These are phyloP conservation scores for Phylloporus rhodoxanthus DNA, from an alignment of 768 basidiomycete genomes.

Conservation along the genomic window DNA sequence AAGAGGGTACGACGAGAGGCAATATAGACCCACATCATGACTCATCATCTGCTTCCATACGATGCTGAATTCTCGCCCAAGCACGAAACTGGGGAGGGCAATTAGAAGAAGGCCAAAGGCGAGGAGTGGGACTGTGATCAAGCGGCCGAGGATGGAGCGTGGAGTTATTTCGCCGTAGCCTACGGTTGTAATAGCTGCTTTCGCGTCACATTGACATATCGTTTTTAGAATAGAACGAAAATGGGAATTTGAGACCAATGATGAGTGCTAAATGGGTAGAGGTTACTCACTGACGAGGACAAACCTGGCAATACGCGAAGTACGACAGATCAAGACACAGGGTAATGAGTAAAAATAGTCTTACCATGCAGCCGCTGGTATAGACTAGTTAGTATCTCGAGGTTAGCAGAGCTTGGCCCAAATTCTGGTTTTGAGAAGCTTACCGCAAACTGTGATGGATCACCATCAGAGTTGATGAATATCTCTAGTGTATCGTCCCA, in stretches of 20 bases:
- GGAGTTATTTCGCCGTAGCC: slow-evolving; percentile 93
- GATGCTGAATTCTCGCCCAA: slow-evolving; percentile 84
- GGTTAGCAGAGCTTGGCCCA: background rate
- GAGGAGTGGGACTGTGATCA: slow-evolving; percentile 81
- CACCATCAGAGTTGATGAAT: slow-evolving; percentile 82
- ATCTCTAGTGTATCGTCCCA: slow-evolving; percentile 79
- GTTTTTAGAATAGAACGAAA: background rate
- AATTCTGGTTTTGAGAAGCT: slow-evolving; percentile 13
- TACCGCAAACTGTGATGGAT: slow-evolving; percentile 73
- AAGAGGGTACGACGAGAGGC: background rate
- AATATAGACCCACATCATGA: slow-evolving; percentile 33
- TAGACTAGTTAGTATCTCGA: slow-evolving; percentile 38
- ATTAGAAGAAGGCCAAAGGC: slow-evolving; percentile 85
- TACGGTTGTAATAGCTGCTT: slow-evolving; percentile 75
- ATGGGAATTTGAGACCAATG: background rate
- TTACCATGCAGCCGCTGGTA: slow-evolving; percentile 75
- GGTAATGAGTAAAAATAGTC: slow-evolving; percentile 10
- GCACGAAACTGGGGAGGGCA: slow-evolving; percentile 86
- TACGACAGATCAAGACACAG: background rate
- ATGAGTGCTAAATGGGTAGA: background rate
- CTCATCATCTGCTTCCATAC: slow-evolving; percentile 82
- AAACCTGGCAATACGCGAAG: slow-evolving; percentile 38
- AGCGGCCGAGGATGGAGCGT: slow-evolving; percentile 77
- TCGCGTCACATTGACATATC: background rate
- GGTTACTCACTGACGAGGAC: slow-evolving; percentile 72